Evolutionary conservation across 1,284 basidiomycete genomes (phyloP).

Genomic region (Pholiota adiposa): DNA sequence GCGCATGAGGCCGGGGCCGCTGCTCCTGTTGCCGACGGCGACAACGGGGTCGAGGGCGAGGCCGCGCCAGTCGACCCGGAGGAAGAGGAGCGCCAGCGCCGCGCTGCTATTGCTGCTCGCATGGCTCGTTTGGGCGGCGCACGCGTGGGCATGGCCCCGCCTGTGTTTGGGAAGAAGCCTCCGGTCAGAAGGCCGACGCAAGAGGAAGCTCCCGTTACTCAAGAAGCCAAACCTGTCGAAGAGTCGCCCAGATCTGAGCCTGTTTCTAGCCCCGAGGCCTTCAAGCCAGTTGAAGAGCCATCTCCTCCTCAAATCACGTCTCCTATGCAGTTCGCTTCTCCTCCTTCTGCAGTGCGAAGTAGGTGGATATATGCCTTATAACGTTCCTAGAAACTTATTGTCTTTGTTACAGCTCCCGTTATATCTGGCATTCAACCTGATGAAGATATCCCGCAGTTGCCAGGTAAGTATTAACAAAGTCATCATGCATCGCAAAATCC

Average conservation of each 20-base stretch:
- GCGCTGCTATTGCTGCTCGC: slow-evolving; percentile 82
- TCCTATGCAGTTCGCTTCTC: too few relatives aligned
- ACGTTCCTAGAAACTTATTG: background rate
- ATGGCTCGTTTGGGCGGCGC: slow-evolving; percentile 91
- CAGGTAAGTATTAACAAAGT: slow-evolving; percentile 15
- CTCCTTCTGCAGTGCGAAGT: background rate
- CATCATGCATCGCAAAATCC: background rate
- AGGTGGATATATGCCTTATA: slow-evolving; percentile 7
- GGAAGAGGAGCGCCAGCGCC: slow-evolving; percentile 79
- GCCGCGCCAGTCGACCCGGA: slow-evolving; percentile 59
- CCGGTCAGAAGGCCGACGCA: slow-evolving; percentile 30
- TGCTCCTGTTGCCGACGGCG: slow-evolving; percentile 19
- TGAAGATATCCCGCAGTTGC: slow-evolving; percentile 7
- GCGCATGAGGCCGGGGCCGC: slow-evolving; percentile 31
- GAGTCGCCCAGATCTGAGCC: slow-evolving; percentile 13
- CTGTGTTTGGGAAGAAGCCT: slow-evolving; percentile 65
- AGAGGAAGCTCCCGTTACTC: slow-evolving; percentile 41
- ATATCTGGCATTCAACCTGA: slow-evolving; percentile 1
- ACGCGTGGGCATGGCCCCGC: slow-evolving; percentile 79
- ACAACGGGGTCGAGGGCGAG: slow-evolving; percentile 24
- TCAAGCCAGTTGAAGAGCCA: slow-evolving; percentile 4
- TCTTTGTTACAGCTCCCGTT: slow-evolving; percentile 2
- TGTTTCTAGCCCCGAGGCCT: slow-evolving; percentile 5
- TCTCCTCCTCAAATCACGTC: background rate
- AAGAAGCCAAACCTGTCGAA: slow-evolving; percentile 18